Percentiles rank a stretch among this genome's conserved stretches.
These are phyloP conservation scores for Groenewaldozyma auringiensis DNA, from an alignment of 1,139 yeast genomes.

Conservation along the genomic window DNA sequence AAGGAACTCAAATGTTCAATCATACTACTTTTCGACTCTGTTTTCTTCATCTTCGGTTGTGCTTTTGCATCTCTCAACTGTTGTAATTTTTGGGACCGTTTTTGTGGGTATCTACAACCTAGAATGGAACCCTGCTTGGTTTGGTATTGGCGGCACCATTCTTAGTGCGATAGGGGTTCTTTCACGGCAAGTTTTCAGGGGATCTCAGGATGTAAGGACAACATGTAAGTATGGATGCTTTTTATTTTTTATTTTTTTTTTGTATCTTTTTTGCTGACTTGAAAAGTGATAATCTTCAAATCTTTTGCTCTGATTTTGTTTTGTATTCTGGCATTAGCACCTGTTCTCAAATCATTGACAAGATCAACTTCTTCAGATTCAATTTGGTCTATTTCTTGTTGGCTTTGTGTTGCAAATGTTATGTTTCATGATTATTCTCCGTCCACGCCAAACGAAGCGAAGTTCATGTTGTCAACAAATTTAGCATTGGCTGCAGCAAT, in stretches of 20 bases:
- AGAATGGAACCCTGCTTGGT: slow-evolving; percentile 28
- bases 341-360: slow-evolving; percentile 82
- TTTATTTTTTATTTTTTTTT: neutral
- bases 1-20: slow-evolving; percentile 66
- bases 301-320: slow-evolving; percentile 63
- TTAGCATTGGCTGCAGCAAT: slow-evolving; percentile 79
- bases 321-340: slow-evolving; percentile 70
- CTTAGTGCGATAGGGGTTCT: slow-evolving; percentile 34
- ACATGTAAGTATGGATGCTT: slow-evolving; percentile 9
- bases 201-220: slow-evolving; percentile 5
- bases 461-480: slow-evolving; percentile 72
- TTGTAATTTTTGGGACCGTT: slow-evolving; percentile 52
- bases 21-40: slow-evolving; percentile 56
- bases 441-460: slow-evolving; percentile 27
- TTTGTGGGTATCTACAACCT: slow-evolving; percentile 44
- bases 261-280: too few species aligned
- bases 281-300: slow-evolving; percentile 37
- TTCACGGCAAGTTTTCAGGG: slow-evolving; percentile 26
- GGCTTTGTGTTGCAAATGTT: slow-evolving; percentile 64
- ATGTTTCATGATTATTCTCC: slow-evolving; percentile 56
- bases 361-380: slow-evolving; percentile 88
- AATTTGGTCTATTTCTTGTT: slow-evolving; percentile 84
- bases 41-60: slow-evolving; percentile 63
- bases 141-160: slow-evolving; percentile 26
- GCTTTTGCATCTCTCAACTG: slow-evolving; percentile 55